Evolutionary conservation across 495 filamentous ascomycete species (phyloP).

Genomic region (Melanomma pulvis-pyrius): DNA sequence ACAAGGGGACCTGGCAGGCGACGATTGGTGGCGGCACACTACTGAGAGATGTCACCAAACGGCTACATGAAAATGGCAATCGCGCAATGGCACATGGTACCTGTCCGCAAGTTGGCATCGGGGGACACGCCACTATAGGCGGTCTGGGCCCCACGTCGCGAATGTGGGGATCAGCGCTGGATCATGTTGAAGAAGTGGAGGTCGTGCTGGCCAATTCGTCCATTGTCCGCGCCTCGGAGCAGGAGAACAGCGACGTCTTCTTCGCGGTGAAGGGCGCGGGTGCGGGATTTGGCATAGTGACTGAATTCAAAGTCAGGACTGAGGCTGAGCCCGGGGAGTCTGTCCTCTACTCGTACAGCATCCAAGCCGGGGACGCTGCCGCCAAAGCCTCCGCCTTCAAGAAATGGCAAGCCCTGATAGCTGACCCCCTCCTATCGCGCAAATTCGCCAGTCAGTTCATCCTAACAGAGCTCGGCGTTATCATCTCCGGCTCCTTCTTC

Average conservation of each 20-base stretch:
- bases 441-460: conserved; percentile 53
- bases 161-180: conserved; percentile 59
- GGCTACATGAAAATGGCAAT: conserved; percentile 35
- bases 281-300: conserved; percentile 52
- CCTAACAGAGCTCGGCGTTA: conserved; percentile 40
- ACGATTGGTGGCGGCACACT: conserved; percentile 39
- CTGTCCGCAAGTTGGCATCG: conserved; percentile 41
- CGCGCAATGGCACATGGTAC: conserved; percentile 43
- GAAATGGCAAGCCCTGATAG: conserved; percentile 47
- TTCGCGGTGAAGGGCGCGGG: conserved; percentile 54
- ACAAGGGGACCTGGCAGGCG: conserved; percentile 35
- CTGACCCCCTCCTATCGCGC: conserved; percentile 54
- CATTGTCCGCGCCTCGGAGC: conserved; percentile 39
- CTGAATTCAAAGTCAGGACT: conserved; percentile 53
- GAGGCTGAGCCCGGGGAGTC: conserved; percentile 43
- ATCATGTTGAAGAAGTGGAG: conserved; percentile 56
- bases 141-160: conserved; percentile 58
- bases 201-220: conserved; percentile 38
- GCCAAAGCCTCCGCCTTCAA: conserved; percentile 46
- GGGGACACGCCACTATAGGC: conserved; percentile 50
- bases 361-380: conserved; percentile 45
- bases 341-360: conserved; percentile 47
- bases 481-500: conserved; percentile 50
- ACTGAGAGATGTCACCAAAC: conserved; percentile 38
- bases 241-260: conserved; percentile 35